Base-by-base conservation (phyloP, 768 basidiomycete genomes). In the Suillus subaureus region DNA sequence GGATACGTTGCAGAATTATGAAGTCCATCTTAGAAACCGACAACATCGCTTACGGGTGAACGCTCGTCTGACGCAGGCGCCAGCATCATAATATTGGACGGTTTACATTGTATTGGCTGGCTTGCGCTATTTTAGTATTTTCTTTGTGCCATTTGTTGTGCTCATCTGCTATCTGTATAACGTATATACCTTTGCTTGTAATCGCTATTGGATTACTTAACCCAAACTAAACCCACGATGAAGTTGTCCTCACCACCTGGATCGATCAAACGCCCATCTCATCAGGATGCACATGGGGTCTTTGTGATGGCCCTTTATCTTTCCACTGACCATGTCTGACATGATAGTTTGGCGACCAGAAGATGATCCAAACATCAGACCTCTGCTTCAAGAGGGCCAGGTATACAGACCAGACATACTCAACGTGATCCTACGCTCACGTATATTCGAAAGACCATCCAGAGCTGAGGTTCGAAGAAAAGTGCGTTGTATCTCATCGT, bases 1-100 rank as follows among this genome's bases (percentile, higher is more conserved):
- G 9, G 90, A 96, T 78, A 92, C 93, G 13, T 78, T 98, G 58
- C 82, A 85, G 31, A 97, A 98, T 75, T 99, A 95, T 70, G 92
- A 95, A 73, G 91, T 97, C 13, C 97, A 99, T 79, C 79, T 99
- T 62, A 90, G 88, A 81, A 94, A 95, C 71, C 86, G 92, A 60
- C 84, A 86, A 73, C 93, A 95, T 77, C 87, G 93, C 45, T 83
- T 85, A 68, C 85, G 88, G 61, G 93, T 94, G 39, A 87, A 86
- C 70, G 84, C 85, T 28, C 89, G 92, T 49, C 18, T 73, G 58
- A 43, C 58, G 42, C 58, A 42, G 58, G 58, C 58, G 58, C 40
- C 40, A 42, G 40, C 26, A 60, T 42, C 58, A 42, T 60, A 60
- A 39, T 31, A 35, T 35, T 35, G 26, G 58, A 42, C 57, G 33